Base-by-base conservation (phyloP, 2,329 filamentous ascomycete genomes). In the Fusarium staphyleae region DNA sequence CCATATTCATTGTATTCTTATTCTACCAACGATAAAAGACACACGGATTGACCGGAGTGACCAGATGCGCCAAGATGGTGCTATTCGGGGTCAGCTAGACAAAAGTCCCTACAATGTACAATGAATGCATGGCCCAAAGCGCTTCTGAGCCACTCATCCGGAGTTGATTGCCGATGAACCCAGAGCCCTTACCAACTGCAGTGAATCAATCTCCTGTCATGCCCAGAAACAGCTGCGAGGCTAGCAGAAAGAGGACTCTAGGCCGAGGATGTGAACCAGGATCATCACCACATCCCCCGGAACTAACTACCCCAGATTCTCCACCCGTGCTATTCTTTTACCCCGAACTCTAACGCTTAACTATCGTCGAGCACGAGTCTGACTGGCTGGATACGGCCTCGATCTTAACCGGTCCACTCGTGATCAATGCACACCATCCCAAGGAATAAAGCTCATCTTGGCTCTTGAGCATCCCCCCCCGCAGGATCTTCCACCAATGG, bases 401-500 rank as follows among this genome's bases (percentile, higher is more conserved):
- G 36, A 39, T 52, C 34, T 63, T 67, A 66, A 18, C 52, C 65
- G 65, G 57, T 46, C 65, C 65, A 67, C 57, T 66, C 19, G 51
- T 30, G 37, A 47, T 52, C 28, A 43, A 34, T 40, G 48, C 33
- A 41, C 26, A 32, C 55, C 48, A 43, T 39, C 42, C 47, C 16
- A 37, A 19, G 34, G 32, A 41, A n/a, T n/a, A n/a, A n/a, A 24
- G 30, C 35, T 47, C 33, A 41, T 53, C 32, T 43, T 32, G 33
- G 48, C 36, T 53, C 32, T 43, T 32, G 33, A 50, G 18, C 26
- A n/a, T 37, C 28, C 48, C 55, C 43, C 28, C 48, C 55, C 43
- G 50, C 54, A 54, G 28, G 52, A 60, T 67, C 51, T 67, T 67
- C 65, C 65, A 67, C 65, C 65, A 67, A 67, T 66, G 16, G 43